A percentile compares a stretch with the other conserved stretches of the same genome.
Evolutionary conservation across 139 green algal species (phyloP).

Genomic region (Chlorella sorokiniana): DNA sequence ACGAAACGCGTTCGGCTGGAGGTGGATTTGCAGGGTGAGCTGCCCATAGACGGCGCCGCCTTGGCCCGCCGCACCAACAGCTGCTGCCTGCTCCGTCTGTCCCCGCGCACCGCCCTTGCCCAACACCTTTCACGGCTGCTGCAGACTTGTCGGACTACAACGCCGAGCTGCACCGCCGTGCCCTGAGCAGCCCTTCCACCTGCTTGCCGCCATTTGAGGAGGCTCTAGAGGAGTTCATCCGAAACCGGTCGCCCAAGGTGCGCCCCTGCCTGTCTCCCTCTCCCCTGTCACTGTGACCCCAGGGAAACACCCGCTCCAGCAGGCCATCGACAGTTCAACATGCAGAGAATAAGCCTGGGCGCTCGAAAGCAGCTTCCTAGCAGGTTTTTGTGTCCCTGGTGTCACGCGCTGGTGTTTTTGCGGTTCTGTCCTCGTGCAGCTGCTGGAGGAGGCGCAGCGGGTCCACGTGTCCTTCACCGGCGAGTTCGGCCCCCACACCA

Average conservation of each 20-base stretch:
- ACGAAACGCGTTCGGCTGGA: slow-evolving; percentile 44
- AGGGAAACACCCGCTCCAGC: no score
- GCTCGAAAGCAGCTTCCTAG: not conserved
- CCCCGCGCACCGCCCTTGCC: not conserved
- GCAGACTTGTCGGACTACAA: slow-evolving; percentile 83
- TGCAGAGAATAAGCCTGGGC: not conserved
- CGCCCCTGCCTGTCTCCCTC: not conserved
- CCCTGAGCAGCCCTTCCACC: slow-evolving; percentile 78
- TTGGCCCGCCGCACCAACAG: not conserved
- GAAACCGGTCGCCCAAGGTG: slow-evolving; percentile 50
- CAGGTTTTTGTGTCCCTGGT: not conserved
- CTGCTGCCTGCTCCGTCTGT: not conserved
- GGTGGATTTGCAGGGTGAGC: slow-evolving; percentile 53
- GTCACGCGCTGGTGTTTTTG: not conserved
- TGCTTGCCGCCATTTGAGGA: slow-evolving; percentile 88
- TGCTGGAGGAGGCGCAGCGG: slow-evolving; percentile 40
- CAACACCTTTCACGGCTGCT: no score
- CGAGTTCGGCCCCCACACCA: slow-evolving; percentile 87
- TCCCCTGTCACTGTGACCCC: not conserved
- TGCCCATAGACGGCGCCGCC: not conserved
- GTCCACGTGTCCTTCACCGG: slow-evolving; percentile 85
- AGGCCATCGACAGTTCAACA: not conserved
- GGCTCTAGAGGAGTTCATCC: slow-evolving; percentile 77
- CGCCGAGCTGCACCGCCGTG: slow-evolving; percentile 62
- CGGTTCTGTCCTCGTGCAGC: slow-evolving; percentile 37